Conservation (phyloP, 1,284 basidiomycete species). For the Stereum hirsutum region DNA sequence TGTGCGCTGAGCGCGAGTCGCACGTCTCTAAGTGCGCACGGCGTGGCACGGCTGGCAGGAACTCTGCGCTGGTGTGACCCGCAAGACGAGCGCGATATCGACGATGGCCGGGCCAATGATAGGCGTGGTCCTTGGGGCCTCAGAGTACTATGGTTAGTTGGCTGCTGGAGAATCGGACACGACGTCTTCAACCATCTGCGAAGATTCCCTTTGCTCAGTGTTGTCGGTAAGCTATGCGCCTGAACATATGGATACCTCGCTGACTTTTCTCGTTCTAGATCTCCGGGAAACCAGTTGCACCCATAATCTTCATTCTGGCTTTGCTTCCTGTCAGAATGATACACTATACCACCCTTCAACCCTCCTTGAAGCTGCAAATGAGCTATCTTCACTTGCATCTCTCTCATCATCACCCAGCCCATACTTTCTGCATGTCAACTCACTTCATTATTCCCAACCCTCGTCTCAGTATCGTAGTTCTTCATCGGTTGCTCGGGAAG, state of each 20-base stretch:
- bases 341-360: constrained; percentile 8
- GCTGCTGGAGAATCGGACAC: constrained; percentile 36
- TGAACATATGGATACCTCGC: background rate
- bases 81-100: no score
- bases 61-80: constrained; percentile 18
- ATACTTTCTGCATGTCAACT: constrained; percentile 9
- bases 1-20: constrained; percentile 51
- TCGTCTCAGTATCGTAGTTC: background rate
- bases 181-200: constrained; percentile 28
- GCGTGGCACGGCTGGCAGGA: constrained; percentile 29
- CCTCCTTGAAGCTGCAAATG: constrained; percentile 6
- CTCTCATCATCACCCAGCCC: constrained; percentile 8
- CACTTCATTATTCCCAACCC: constrained; percentile 4
- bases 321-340: constrained; percentile 14
- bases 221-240: constrained; percentile 35
- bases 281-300: constrained; percentile 40
- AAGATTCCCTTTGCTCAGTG: constrained; percentile 42
- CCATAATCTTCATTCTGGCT: constrained; percentile 14
- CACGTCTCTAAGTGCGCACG: constrained; percentile 41
- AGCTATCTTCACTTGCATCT: constrained; percentile 1
- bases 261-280: constrained; percentile 26
- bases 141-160: constrained; percentile 39
- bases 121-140: constrained; percentile 46
- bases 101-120: constrained; percentile 5
- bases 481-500: background rate